Evolutionary conservation across 2,329 filamentous ascomycete genomes (phyloP).

Genomic region (Amylocarpus encephaloides): DNA sequence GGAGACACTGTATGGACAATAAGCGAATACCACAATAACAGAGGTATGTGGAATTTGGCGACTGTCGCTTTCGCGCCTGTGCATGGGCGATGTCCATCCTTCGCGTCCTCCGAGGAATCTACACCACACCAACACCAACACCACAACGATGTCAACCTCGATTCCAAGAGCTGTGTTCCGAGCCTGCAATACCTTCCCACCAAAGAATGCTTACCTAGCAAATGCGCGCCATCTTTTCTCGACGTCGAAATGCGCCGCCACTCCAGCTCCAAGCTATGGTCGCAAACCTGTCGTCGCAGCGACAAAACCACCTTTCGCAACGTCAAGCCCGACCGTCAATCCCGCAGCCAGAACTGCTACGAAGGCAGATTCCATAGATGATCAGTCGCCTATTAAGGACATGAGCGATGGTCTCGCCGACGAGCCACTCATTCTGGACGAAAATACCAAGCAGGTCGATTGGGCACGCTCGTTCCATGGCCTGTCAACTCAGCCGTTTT

Average conservation of each 20-base stretch:
- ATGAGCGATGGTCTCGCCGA: conserved; percentile 46
- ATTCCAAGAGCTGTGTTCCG: conserved; percentile 19
- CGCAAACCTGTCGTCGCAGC: conserved; percentile 14
- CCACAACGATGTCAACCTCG: conserved; percentile 16
- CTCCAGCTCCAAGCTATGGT: conserved; percentile 22
- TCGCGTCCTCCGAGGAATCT: neutral
- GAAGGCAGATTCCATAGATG: conserved; percentile 38
- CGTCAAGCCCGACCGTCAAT: neutral
- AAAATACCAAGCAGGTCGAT: conserved; percentile 52
- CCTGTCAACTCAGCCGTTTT: conserved; percentile 57
- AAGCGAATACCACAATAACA: neutral
- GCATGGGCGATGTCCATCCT: neutral
- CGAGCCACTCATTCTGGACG: conserved; percentile 41
- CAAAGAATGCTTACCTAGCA: neutral
- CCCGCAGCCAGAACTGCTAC: neutral
- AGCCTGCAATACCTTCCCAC: neutral
- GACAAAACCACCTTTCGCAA: neutral
- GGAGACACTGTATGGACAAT: neutral
- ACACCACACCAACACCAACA: conserved; percentile 9
- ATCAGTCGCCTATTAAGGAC: conserved; percentile 30
- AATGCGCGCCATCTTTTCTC: conserved; percentile 22
- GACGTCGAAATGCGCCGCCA: conserved; percentile 17
- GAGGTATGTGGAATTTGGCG: neutral
- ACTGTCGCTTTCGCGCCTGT: neutral
- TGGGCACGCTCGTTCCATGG: conserved; percentile 70